Conservation (phyloP, 257 asterid species). For the Solanum ossicruentum region DNA sequence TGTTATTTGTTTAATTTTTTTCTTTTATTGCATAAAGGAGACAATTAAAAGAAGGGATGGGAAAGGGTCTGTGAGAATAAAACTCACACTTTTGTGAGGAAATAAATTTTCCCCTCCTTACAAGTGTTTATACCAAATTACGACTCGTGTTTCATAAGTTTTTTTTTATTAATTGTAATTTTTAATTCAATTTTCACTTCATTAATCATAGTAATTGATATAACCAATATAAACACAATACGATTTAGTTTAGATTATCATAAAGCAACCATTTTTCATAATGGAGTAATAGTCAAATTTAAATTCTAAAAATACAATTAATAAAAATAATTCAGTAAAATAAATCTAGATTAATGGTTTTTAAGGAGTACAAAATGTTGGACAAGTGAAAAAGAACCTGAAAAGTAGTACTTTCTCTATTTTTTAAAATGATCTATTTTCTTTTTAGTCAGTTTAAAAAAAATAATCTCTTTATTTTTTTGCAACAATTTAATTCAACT, state of each 20-base stretch:
- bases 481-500: too few relatives aligned
- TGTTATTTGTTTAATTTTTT: not conserved
- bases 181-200: not conserved
- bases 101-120: not conserved
- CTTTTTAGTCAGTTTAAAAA: too few relatives aligned
- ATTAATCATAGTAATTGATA: not conserved
- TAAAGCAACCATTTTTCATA: not conserved
- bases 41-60: not conserved
- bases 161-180: not conserved
- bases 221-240: not conserved
- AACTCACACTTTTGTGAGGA: not conserved
- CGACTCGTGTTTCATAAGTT: not conserved
- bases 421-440: too few relatives aligned
- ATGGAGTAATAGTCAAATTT: not conserved
- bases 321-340: not conserved
- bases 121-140: not conserved
- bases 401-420: not conserved
- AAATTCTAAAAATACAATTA: not conserved
- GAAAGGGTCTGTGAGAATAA: not conserved
- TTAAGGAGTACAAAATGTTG: not conserved
- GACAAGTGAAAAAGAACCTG: not conserved
- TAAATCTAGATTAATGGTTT: not conserved
- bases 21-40: not conserved
- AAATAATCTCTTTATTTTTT: too few relatives aligned
- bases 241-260: not conserved